Conservation (phyloP, 495 filamentous ascomycete genomes). For the Collariella sp. region DNA sequence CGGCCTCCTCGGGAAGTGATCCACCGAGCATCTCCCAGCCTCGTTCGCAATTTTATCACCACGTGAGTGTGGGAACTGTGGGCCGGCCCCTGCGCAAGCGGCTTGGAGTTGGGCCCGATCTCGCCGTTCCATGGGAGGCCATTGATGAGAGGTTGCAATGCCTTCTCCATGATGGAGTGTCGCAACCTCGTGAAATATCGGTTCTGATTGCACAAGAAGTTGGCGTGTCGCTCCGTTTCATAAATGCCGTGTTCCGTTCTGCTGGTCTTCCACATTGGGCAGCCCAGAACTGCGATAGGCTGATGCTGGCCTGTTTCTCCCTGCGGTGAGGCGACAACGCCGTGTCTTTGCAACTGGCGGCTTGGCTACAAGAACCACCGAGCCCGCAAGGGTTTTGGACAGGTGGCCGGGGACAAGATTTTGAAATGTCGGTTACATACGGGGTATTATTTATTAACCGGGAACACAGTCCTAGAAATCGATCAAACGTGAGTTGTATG, state of each 20-base stretch:
- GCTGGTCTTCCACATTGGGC: not conserved
- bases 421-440: no score
- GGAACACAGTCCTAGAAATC: no score
- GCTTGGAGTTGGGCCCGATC: not conserved
- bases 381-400: not conserved
- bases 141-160: no score
- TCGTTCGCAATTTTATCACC: conserved; percentile 8
- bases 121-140: not conserved
- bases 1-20: not conserved
- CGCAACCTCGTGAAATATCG: no score
- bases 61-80: conserved; percentile 6
- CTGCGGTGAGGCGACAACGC: not conserved
- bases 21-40: not conserved
- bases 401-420: no score
- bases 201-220: no score
- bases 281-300: not conserved
- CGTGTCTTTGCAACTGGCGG: not conserved
- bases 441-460: no score
- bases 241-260: not conserved
- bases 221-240: no score
- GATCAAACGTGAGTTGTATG: no score
- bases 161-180: no score
- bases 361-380: not conserved
- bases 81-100: not conserved
- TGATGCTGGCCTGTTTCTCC: conserved; percentile 3